Conservation (phyloP, 495 filamentous ascomycete genomes). For the Penicillium steckii region DNA sequence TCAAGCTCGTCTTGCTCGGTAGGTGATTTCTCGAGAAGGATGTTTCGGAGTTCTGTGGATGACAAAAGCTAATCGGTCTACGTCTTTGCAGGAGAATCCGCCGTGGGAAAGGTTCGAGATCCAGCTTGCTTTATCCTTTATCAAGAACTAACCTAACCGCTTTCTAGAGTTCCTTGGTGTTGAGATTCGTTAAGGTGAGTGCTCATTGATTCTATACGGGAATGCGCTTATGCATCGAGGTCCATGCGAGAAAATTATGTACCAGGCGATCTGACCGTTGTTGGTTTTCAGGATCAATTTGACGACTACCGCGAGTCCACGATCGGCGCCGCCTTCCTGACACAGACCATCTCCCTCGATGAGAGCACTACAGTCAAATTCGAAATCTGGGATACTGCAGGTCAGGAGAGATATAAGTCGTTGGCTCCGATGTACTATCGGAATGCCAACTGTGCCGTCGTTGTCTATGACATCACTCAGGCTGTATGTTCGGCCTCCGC, state of each 20-base stretch:
- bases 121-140: conserved; percentile 18
- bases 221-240: too few species aligned
- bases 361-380: conserved; percentile 99
- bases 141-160: conserved; percentile 33
- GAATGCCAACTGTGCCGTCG: conserved; percentile 98
- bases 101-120: conserved; percentile 85
- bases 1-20: conserved; percentile 97
- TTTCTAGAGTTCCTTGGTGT: conserved; percentile 85
- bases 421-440: conserved; percentile 99
- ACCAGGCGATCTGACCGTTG: conserved; percentile 5
- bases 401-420: conserved; percentile 97
- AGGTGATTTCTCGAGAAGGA: conserved; percentile 25
- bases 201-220: too few species aligned
- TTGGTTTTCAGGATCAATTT: conserved; percentile 84
- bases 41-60: neutral
- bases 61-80: conserved; percentile 9
- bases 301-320: conserved; percentile 99
- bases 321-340: conserved; percentile 97
- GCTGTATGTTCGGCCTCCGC: conserved; percentile 59
- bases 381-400: conserved; percentile 99
- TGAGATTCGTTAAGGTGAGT: conserved; percentile 94
- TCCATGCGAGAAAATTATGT: too few species aligned
- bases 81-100: conserved; percentile 79
- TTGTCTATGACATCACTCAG: conserved; percentile 99
- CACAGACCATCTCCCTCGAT: conserved; percentile 96